Percentiles rank a stretch among this genome's conserved stretches.
Evolutionary conservation across 805 yeast species (phyloP).

Genomic region (Sugiyamaella chiloensis): DNA sequence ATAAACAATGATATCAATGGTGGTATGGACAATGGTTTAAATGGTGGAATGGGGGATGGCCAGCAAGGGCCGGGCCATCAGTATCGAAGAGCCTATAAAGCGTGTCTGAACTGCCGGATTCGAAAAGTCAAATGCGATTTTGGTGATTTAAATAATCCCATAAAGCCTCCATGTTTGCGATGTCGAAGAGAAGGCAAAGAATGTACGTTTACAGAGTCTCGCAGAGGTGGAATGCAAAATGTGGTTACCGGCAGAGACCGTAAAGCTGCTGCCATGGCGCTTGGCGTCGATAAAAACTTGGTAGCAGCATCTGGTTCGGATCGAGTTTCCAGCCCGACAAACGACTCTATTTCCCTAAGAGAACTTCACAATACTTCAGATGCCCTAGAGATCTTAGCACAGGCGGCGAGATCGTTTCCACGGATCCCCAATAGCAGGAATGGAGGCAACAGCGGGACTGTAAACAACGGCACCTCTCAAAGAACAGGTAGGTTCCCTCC

Average conservation of each 20-base stretch:
- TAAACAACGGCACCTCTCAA: neutral
- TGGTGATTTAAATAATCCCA: constrained; percentile 69
- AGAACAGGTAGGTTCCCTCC: constrained; percentile 10
- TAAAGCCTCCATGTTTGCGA: constrained; percentile 78
- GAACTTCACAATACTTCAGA: constrained; percentile 38
- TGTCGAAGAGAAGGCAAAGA: constrained; percentile 79
- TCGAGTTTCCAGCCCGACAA: neutral
- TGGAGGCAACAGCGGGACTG: neutral
- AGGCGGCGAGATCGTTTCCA: constrained; percentile 36
- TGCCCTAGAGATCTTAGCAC: constrained; percentile 38
- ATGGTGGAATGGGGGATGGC: neutral
- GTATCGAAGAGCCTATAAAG: constrained; percentile 60
- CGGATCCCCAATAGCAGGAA: constrained; percentile 28
- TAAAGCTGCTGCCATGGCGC: constrained; percentile 36
- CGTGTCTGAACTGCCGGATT: constrained; percentile 81
- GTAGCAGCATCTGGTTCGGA: constrained; percentile 1
- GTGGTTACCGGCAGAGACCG: constrained; percentile 44
- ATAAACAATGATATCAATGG: no score
- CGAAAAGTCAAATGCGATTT: constrained; percentile 85
- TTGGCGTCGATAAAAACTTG: constrained; percentile 3
- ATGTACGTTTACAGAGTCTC: constrained; percentile 65
- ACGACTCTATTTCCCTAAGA: constrained; percentile 20
- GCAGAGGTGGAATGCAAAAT: constrained; percentile 49
- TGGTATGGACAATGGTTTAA: no score
- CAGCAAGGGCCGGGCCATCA: neutral